These are phyloP conservation scores for Sclerotinia borealis DNA, from an alignment of 2,329 filamentous ascomycete species.

Conservation along the genomic window DNA sequence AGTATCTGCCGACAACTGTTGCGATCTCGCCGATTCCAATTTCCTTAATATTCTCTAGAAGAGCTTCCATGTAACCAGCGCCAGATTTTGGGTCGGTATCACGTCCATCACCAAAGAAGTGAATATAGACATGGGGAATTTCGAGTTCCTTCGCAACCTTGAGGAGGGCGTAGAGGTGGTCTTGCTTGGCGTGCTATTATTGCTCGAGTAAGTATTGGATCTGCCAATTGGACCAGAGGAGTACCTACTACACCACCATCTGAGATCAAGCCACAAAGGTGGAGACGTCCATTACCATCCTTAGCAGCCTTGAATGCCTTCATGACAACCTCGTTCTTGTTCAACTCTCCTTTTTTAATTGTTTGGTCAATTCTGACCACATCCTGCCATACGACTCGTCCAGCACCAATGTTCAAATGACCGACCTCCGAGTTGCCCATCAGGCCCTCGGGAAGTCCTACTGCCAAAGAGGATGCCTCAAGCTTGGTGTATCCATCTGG, in stretches of 20 bases:
- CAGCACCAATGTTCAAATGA: constrained; percentile 96
- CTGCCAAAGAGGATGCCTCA: constrained; percentile 91
- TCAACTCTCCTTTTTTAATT: constrained; percentile 51
- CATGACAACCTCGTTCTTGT: constrained; percentile 33
- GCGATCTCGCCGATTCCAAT: constrained; percentile 82
- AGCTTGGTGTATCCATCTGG: constrained; percentile 84
- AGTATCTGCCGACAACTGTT: constrained; percentile 93
- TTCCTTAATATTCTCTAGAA: constrained; percentile 75
- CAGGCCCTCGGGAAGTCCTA: constrained; percentile 89
- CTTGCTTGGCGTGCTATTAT: constrained; percentile 79
- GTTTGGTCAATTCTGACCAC: constrained; percentile 92
- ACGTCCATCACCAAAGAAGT: constrained; percentile 97
- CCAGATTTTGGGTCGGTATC: constrained; percentile 97
- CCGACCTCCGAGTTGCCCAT: constrained; percentile 99
- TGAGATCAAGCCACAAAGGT: constrained; percentile 86
- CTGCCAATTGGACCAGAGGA: constrained; percentile 1
- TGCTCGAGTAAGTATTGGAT: constrained; percentile 15
- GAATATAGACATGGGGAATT: constrained; percentile 89
- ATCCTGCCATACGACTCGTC: constrained; percentile 96
- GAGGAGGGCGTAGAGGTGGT: constrained; percentile 81
- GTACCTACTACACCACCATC: constrained; percentile 80
- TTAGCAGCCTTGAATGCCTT: constrained; percentile 73
- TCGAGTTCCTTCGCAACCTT: constrained; percentile 83
- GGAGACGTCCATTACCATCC: constrained; percentile 83
- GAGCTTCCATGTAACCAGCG: constrained; percentile 77